Evolutionary conservation across 805 yeast genomes (phyloP).

Genomic region (Alloascoidea hylecoeti): DNA sequence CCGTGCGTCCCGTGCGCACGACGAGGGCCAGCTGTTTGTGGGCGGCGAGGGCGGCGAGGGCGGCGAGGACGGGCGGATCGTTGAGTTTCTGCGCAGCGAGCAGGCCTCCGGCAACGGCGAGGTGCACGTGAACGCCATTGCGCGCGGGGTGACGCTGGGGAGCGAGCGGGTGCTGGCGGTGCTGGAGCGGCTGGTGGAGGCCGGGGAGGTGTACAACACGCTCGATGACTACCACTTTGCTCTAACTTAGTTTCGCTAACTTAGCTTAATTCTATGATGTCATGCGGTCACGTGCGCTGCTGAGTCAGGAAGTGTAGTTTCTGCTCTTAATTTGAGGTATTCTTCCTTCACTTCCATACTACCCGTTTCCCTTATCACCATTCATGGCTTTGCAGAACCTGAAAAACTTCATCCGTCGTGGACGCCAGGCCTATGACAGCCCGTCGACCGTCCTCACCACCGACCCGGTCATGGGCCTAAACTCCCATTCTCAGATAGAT

Average conservation of each 20-base stretch:
- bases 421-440: constrained; percentile 36
- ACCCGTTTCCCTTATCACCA: background rate
- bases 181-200: constrained; percentile 1
- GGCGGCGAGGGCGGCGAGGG: background rate
- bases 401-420: constrained; percentile 49
- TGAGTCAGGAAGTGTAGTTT: background rate
- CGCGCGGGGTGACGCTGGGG: background rate
- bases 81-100: background rate
- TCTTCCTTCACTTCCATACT: background rate
- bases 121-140: constrained; percentile 2
- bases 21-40: background rate
- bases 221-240: constrained; percentile 2
- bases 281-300: background rate
- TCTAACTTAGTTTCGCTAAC: background rate
- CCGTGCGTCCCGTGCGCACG: background rate
- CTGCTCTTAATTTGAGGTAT: background rate
- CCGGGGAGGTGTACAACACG: constrained; percentile 1
- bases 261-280: background rate
- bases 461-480: constrained; percentile 2
- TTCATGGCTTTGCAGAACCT: constrained; percentile 23
- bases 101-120: constrained; percentile 1
- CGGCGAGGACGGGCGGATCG: background rate
- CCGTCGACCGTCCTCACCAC: constrained; percentile 1
- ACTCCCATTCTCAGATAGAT: constrained; percentile 1
- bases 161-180: constrained; percentile 1